Evolutionary conservation across 345 rosid genomes (phyloP), one percentile per base, ranked within the genome.

Genomic region (Eucalyptus camaldulensis): DNA sequence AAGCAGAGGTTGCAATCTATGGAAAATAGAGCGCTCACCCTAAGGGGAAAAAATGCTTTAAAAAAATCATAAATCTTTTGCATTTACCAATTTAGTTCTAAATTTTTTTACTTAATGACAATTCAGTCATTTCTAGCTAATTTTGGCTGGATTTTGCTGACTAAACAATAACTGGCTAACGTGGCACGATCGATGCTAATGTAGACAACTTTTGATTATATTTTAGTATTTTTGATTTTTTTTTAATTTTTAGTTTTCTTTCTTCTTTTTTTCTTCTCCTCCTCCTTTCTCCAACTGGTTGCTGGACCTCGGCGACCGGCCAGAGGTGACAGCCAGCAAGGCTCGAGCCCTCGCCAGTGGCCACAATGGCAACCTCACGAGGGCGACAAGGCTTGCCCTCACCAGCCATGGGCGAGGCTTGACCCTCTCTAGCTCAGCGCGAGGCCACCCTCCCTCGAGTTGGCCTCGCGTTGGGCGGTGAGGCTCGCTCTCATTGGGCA

Each of bases 1-100:
- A 97, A 98, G 91, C 99, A 98, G 88, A 94, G 99, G 88, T 90
- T 97, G 91, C 99, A 98, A 67, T 95, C 99, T 14, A 80, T 95
- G 94, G 99, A 98, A 92, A 95, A 93, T 92, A 94, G 98, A 88
- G 95, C 95, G 45, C 94, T 94, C 24, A 96, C 98, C 19, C 96
- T 98, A 2, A 93, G 98, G 92, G 0, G 53, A 50, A 50, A 50
- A 50, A 15, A 0, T 50, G 53, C n/a, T 50, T 50, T 50, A 15
- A 15, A 50, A 50, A 50, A 6, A 0, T 15, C 0, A 50, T 15
- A 97, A 98, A 90, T 95, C 95, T 29, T 97, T 93, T 92, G 53
- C 21, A 0, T 50, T 50, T n/a, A n/a, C n/a, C n/a, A n/a, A n/a
- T n/a, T n/a, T n/a, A n/a, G n/a, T n/a, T n/a, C n/a, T n/a, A n/a